A percentile compares a stretch with the other conserved stretches of the same genome.
These are phyloP conservation scores for Saccharomyces hybrid DNA, from an alignment of 1,139 yeast genomes.

Conservation along the genomic window DNA sequence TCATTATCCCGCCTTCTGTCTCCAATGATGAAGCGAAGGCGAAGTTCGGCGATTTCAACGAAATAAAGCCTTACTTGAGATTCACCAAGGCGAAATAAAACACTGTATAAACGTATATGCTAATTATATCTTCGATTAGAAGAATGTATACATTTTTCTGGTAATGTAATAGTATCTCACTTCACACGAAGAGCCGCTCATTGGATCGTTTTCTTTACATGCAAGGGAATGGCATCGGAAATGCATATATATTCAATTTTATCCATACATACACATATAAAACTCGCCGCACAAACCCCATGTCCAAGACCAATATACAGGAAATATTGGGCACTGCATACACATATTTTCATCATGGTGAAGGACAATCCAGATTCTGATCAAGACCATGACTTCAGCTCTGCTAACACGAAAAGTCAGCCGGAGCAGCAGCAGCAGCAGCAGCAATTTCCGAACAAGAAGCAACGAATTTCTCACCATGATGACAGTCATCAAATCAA, in stretches of 20 bases:
- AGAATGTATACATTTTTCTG: not conserved
- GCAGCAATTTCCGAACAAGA: not conserved
- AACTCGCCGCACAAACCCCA: not conserved
- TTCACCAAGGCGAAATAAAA: conserved; percentile 37
- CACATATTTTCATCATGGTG: not conserved
- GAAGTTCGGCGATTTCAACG: conserved; percentile 74
- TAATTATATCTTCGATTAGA: not conserved
- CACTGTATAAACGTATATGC: not conserved
- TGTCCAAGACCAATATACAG: not conserved
- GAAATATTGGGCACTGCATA: not conserved
- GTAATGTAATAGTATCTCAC: not conserved
- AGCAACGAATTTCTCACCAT: conserved; percentile 1
- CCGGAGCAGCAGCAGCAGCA: not conserved
- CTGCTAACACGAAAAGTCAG: not conserved
- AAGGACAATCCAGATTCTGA: not conserved
- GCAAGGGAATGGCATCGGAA: not conserved
- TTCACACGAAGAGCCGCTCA: not conserved
- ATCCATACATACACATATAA: not conserved
- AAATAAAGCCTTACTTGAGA: conserved; percentile 79
- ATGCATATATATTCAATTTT: not conserved
- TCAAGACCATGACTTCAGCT: not conserved
- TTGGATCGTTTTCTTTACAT: not conserved
- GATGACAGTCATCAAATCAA: conserved; percentile 31
- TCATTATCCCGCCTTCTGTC: conserved; percentile 79
- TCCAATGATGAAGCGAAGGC: conserved; percentile 72